Evolutionary conservation across 352 stramenopile species (phyloP), one percentile per base, ranked within the genome.

Genomic region (Pythium diclinum): DNA sequence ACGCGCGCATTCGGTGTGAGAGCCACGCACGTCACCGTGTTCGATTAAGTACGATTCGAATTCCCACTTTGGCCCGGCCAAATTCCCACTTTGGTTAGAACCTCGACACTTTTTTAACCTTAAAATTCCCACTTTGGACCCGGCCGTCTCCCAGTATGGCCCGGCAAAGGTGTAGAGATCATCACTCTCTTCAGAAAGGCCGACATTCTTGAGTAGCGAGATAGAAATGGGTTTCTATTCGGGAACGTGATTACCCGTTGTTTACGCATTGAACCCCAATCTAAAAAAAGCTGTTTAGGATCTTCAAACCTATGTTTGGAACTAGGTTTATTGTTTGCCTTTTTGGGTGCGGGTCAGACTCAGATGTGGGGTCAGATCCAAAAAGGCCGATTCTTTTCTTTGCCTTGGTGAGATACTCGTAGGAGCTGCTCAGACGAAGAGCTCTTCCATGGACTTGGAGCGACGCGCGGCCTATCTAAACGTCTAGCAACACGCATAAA

Each of bases 261-360:
- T 30, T 51, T 21, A 51, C 44, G 44, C 21, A 14, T 19, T 49
- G 21, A 16, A 51, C 44, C 6, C 6, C 21, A 6, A 8, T 48
- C 33, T 23, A 32, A 51, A 51, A 17, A 30, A 51, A 25, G 40
- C n/a, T 30, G 44, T 51, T 51, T 51, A 51, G 44, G 40, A 16
- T n/a, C 17, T 21, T 51, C 13, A 51, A 47, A 47, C 40, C 40
- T 47, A 47, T 8, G 3, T 47, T 23, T 4, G 16, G 10, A 47
- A 6, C 1, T 46, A 46, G 38, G 38, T 46, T 46, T 46, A 46
- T 47, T 47, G 3, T 19, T 23, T 21, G 17, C 19, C 21, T n/a
- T 51, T 49, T 51, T 57, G 23, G 36, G 52, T 48, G 21, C n/a
- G 16, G 51, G 30, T 59, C 52, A 59, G 52, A 59, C 52, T 59